Percentiles rank a stretch among this genome's conserved stretches.
Evolutionary conservation across 208 protist species (phyloP).

Genomic region (Balamuthia mandrillaris): DNA sequence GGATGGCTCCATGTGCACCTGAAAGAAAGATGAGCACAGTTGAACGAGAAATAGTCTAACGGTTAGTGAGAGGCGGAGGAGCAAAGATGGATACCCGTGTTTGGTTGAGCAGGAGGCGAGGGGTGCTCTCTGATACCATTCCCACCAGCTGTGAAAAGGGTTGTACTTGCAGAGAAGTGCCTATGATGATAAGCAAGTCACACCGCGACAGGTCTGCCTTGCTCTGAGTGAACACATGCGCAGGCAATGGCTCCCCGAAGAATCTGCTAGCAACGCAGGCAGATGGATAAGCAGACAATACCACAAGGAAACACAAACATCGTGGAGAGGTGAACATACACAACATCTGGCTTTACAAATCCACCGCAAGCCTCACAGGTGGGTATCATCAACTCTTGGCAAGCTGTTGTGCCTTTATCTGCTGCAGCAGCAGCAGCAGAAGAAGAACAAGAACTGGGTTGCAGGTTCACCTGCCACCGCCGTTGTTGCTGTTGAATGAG

Average conservation of each 20-base stretch:
- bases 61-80: too few species aligned
- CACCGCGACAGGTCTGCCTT: background rate
- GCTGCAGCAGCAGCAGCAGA: too few species aligned
- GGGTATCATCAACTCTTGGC: slow-evolving; percentile 28
- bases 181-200: slow-evolving; percentile 69
- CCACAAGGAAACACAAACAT: too few species aligned
- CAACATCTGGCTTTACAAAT: slow-evolving; percentile 66
- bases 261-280: slow-evolving; percentile 92
- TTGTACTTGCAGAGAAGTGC: slow-evolving; percentile 66
- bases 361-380: slow-evolving; percentile 37
- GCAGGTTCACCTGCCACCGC: background rate
- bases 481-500: background rate
- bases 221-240: background rate
- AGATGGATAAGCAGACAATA: slow-evolving; percentile 52
- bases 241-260: slow-evolving; percentile 61
- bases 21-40: too few species aligned
- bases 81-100: too few species aligned
- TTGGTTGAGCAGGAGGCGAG: slow-evolving; percentile 67
- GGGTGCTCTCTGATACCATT: background rate
- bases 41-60: too few species aligned
- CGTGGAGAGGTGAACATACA: too few species aligned
- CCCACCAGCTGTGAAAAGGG: slow-evolving; percentile 51
- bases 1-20: too few species aligned
- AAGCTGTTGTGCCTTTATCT: slow-evolving; percentile 11
- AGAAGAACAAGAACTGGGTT: too few species aligned